Percentiles rank a stretch among this genome's conserved stretches.
Evolutionary conservation across 805 yeast genomes (phyloP).

Genomic region (Wickerhamiella vanderwaltii): DNA sequence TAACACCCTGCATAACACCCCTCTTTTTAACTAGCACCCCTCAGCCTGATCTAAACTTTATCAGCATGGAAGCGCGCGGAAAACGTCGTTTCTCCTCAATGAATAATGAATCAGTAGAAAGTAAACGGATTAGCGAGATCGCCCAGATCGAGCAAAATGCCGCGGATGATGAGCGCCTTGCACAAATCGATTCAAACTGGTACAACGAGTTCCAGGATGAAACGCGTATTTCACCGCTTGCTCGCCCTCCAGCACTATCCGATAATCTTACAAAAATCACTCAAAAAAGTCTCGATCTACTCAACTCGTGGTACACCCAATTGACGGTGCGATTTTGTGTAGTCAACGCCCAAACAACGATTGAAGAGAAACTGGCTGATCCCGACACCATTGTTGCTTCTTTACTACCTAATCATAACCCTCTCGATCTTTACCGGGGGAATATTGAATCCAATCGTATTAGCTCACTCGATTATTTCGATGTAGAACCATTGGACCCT

Average conservation of each 20-base stretch:
- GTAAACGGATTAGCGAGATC: not conserved
- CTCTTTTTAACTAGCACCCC: no score
- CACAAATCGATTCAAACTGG: not conserved
- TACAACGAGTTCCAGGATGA: not conserved
- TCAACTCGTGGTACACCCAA: slow-evolving; percentile 7
- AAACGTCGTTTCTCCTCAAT: slow-evolving; percentile 9
- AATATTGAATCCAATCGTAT: not conserved
- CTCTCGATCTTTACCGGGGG: slow-evolving; percentile 7
- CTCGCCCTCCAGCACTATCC: not conserved
- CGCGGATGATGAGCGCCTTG: not conserved
- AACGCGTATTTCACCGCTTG: not conserved
- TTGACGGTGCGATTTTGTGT: slow-evolving; percentile 2
- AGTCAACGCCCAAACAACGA: not conserved
- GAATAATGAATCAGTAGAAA: slow-evolving; percentile 5
- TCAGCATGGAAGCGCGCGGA: slow-evolving; percentile 6
- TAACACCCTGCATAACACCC: no score
- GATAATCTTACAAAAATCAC: not conserved
- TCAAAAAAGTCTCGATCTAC: not conserved
- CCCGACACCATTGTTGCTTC: not conserved
- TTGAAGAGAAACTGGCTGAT: not conserved
- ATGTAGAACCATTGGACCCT: slow-evolving; percentile 1
- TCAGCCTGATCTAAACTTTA: no score
- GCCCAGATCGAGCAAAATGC: slow-evolving; percentile 2
- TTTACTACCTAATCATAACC: not conserved
- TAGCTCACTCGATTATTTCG: slow-evolving; percentile 1